phyloP scores from a whole-genome alignment of 1,284 basidiomycete genomes.

The Ceratobasidium sp. region DNA sequence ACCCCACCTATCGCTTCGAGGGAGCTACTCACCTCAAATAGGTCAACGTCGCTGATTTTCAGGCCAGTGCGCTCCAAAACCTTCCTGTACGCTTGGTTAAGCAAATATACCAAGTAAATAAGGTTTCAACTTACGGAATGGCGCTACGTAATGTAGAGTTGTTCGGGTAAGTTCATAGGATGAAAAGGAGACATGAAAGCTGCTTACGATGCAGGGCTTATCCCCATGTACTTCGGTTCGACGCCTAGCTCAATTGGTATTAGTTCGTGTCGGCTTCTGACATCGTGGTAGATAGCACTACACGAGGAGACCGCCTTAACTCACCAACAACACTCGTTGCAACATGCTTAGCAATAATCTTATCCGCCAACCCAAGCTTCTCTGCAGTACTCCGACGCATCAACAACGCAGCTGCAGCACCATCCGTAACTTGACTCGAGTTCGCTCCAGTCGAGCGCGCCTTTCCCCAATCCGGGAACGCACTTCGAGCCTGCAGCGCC shows the following conservation, averaged over 20 bases:
- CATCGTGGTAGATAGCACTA: slow-evolving; percentile 10
- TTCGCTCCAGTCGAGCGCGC: slow-evolving; percentile 87
- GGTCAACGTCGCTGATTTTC: slow-evolving; percentile 52
- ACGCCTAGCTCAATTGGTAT: slow-evolving; percentile 53
- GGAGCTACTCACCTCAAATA: slow-evolving; percentile 49
- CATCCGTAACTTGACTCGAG: slow-evolving; percentile 94
- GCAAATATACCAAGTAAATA: neutral
- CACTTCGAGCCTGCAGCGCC: slow-evolving; percentile 49
- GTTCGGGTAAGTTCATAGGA: neutral
- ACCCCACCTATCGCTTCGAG: neutral
- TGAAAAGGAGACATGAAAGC: slow-evolving; percentile 46
- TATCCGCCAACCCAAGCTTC: slow-evolving; percentile 73
- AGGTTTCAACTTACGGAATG: slow-evolving; percentile 53
- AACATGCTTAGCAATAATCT: slow-evolving; percentile 87
- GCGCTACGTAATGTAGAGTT: slow-evolving; percentile 48
- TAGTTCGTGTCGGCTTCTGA: too few relatives aligned
- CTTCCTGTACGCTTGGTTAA: slow-evolving; percentile 47
- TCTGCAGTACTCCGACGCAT: slow-evolving; percentile 86
- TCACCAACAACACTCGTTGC: slow-evolving; percentile 71
- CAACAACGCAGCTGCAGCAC: slow-evolving; percentile 90
- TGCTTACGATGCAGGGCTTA: slow-evolving; percentile 58
- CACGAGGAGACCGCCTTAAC: slow-evolving; percentile 47
- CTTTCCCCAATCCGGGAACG: slow-evolving; percentile 66
- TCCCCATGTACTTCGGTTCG: slow-evolving; percentile 60
- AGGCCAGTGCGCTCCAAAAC: slow-evolving; percentile 60